A percentile compares a stretch with the other conserved stretches of the same genome.
phyloP scores from a whole-genome alignment of 257 asterid genomes.

The Solanum habrochaites region DNA sequence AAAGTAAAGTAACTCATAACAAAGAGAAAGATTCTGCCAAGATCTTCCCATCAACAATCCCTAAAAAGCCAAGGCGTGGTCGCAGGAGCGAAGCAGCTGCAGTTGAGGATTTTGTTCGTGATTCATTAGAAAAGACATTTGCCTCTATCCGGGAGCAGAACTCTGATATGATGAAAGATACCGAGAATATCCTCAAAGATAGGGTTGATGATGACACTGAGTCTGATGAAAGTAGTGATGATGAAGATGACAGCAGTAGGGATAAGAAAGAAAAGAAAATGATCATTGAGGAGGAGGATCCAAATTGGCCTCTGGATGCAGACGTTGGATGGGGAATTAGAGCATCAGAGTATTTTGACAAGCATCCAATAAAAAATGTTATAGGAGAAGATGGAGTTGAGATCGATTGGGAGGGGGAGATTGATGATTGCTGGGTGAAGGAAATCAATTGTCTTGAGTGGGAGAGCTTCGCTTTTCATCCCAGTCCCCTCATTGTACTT shows the following conservation, averaged over 20 bases:
- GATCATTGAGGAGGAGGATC: slow-evolving; percentile 71
- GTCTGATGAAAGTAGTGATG: slow-evolving; percentile 20
- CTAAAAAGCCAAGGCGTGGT: slow-evolving; percentile 76
- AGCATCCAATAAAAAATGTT: slow-evolving; percentile 64
- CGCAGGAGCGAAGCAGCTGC: slow-evolving; percentile 88
- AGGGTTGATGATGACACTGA: slow-evolving; percentile 16
- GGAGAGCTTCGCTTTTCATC: slow-evolving; percentile 98
- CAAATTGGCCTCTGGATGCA: slow-evolving; percentile 96
- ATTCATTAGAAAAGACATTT: slow-evolving; percentile 45
- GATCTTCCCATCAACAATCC: slow-evolving; percentile 40
- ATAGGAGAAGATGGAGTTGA: slow-evolving; percentile 68
- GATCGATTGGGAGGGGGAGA: slow-evolving; percentile 93
- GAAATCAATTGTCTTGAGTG: slow-evolving; percentile 93
- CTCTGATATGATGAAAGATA: slow-evolving; percentile 45
- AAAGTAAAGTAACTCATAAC: slow-evolving; percentile 12
- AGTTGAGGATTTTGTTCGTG: slow-evolving; percentile 79
- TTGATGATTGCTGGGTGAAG: slow-evolving; percentile 67
- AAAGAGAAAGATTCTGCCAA: slow-evolving; percentile 20
- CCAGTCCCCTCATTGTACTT: slow-evolving; percentile 83
- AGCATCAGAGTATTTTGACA: slow-evolving; percentile 88
- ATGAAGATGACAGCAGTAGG: slow-evolving; percentile 19
- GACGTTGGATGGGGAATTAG: slow-evolving; percentile 95
- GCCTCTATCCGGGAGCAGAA: slow-evolving; percentile 56
- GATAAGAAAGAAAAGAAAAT: slow-evolving; percentile 21
- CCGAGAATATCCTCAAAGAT: slow-evolving; percentile 56